These are phyloP conservation scores for Gossypium schwendimanii DNA, from an alignment of 441 rosid species.

Conservation along the genomic window DNA sequence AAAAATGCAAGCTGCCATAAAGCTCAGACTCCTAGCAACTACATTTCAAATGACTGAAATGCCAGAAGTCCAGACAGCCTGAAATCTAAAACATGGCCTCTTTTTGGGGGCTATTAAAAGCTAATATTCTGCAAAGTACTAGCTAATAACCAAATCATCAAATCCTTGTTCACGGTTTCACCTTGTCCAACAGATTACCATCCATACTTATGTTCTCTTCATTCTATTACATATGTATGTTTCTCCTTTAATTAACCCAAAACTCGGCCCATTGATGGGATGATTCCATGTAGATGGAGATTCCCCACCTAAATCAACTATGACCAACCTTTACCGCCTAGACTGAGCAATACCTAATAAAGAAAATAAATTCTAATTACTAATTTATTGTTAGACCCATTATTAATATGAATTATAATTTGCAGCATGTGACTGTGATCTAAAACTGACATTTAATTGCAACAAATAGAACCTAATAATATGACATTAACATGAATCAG, in stretches of 20 bases:
- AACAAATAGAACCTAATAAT: neutral
- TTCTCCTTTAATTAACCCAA: neutral
- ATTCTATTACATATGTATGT: neutral
- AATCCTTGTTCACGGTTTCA: neutral
- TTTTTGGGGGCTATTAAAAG: constrained; percentile 1
- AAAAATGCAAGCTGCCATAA: neutral
- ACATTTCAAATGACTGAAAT: neutral
- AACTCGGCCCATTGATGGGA: neutral
- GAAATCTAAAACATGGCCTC: neutral
- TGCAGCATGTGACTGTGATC: neutral
- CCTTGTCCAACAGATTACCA: neutral
- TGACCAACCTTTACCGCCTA: constrained; percentile 4
- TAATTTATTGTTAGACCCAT: neutral
- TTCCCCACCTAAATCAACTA: neutral
- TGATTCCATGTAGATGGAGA: neutral
- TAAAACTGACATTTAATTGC: neutral
- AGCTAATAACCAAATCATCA: neutral
- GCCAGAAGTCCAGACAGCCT: neutral
- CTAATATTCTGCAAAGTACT: neutral
- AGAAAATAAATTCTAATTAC: neutral
- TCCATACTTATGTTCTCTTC: neutral
- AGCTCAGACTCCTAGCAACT: neutral
- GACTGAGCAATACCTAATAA: neutral
- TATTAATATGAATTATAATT: neutral
- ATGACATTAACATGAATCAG: neutral